These are phyloP conservation scores for Thermothielavioides terrestris DNA, from an alignment of 495 filamentous ascomycete genomes.

Conservation along the genomic window DNA sequence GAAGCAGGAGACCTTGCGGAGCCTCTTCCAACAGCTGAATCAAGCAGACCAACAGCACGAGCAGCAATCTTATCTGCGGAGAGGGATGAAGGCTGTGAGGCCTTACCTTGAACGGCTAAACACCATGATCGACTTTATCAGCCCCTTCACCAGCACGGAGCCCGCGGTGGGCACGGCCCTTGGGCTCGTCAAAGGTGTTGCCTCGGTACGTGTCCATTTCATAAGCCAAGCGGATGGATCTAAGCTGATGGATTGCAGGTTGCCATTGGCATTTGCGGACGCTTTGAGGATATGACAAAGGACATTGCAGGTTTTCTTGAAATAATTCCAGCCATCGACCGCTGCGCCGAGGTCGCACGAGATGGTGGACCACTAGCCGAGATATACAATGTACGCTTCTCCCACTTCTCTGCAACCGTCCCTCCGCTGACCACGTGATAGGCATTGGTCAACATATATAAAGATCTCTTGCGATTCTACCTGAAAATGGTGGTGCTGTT, in stretches of 20 bases:
- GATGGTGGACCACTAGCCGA: neutral
- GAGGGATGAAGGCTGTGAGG: neutral
- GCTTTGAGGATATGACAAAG: neutral
- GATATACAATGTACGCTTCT: neutral
- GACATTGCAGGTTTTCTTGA: neutral
- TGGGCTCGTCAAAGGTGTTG: neutral
- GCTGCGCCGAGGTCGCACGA: neutral
- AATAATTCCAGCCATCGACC: neutral
- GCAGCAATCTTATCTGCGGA: neutral
- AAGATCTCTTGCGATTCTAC: neutral
- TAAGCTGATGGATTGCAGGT: neutral
- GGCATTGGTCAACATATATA: neutral
- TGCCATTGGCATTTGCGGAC: neutral
- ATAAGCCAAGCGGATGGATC: neutral
- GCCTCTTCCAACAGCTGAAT: slow-evolving; percentile 1
- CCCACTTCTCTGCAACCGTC: neutral
- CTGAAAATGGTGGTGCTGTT: neutral
- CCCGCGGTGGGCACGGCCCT: neutral
- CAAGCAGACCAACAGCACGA: neutral
- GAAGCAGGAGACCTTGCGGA: neutral
- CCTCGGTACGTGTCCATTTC: neutral
- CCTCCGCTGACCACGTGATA: neutral
- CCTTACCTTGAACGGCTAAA: neutral
- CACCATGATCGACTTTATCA: neutral
- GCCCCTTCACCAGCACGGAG: neutral